These are phyloP conservation scores for Solanum chilense DNA, from an alignment of 257 asterid species.

Conservation along the genomic window DNA sequence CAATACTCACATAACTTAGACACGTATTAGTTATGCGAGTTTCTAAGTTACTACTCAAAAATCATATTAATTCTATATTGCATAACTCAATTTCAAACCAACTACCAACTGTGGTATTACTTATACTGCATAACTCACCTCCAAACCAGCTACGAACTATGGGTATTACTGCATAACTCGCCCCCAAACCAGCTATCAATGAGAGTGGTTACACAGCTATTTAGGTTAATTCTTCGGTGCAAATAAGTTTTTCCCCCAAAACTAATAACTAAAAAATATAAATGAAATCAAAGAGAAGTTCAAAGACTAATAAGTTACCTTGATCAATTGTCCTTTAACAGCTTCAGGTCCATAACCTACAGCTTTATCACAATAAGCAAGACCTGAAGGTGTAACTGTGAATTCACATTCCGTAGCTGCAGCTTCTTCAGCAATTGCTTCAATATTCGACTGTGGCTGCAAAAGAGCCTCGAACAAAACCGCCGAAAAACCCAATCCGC, in stretches of 20 bases:
- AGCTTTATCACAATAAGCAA: conserved; percentile 25
- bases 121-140: not conserved
- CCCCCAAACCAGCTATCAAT: not conserved
- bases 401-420: conserved; percentile 12
- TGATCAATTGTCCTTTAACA: conserved; percentile 32
- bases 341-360: conserved; percentile 24
- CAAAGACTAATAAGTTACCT: conserved; percentile 4
- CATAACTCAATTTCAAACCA: no score
- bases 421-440: conserved; percentile 4
- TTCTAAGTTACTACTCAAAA: not conserved
- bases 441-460: not conserved
- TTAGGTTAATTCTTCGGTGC: not conserved
- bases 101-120: not conserved
- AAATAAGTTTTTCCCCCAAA: not conserved
- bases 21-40: not conserved
- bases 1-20: not conserved
- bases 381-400: conserved; percentile 27
- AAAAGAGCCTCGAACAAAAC: not conserved
- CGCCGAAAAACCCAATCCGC: conserved; percentile 2
- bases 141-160: not conserved
- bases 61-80: not conserved
- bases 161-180: not conserved
- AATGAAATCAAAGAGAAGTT: not conserved
- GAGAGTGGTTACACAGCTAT: not conserved
- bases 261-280: not conserved